A percentile compares a stretch with the other conserved stretches of the same genome.
phyloP scores from a whole-genome alignment of 768 basidiomycete genomes.

The Phylloporus scabripes region DNA sequence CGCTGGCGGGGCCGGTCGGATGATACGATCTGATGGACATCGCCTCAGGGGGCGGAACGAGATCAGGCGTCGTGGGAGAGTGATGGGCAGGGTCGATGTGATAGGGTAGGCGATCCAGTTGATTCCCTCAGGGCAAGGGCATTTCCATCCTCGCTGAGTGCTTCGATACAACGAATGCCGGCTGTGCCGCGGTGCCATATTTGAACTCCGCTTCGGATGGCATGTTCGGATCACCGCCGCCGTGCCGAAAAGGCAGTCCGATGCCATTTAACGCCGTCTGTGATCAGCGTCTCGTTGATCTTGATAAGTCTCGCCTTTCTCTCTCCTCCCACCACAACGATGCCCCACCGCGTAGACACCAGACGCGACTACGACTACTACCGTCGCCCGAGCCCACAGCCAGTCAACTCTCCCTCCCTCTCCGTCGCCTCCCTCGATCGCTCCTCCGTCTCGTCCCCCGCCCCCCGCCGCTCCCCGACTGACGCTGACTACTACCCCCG shows the following conservation, averaged over 20 bases:
- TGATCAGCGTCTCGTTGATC: slow-evolving; percentile 30
- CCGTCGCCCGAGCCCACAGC: slow-evolving; percentile 44
- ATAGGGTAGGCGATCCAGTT: slow-evolving; percentile 36
- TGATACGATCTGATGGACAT: no score
- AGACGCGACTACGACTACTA: slow-evolving; percentile 36
- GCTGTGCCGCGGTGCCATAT: slow-evolving; percentile 27
- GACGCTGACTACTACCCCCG: slow-evolving; percentile 34
- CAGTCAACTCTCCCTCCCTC: slow-evolving; percentile 53
- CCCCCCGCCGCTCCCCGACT: slow-evolving; percentile 40
- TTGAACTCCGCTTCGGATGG: slow-evolving; percentile 24
- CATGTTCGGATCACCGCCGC: slow-evolving; percentile 30
- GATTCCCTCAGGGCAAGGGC: slow-evolving; percentile 27
- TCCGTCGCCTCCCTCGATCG: slow-evolving; percentile 57
- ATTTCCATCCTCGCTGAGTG: slow-evolving; percentile 21
- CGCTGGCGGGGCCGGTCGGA: no score
- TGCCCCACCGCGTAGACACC: slow-evolving; percentile 25
- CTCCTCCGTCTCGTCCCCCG: slow-evolving; percentile 55
- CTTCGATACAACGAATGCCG: slow-evolving; percentile 25
- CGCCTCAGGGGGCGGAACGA: no score
- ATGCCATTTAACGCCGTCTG: no score
- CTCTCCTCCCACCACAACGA: slow-evolving; percentile 16
- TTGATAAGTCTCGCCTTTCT: slow-evolving; percentile 34
- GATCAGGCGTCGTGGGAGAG: not conserved
- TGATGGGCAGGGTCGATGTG: slow-evolving; percentile 29
- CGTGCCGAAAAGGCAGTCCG: slow-evolving; percentile 19